Conservation (phyloP, 306 rosid genomes). For the Inga leiocalycina region DNA sequence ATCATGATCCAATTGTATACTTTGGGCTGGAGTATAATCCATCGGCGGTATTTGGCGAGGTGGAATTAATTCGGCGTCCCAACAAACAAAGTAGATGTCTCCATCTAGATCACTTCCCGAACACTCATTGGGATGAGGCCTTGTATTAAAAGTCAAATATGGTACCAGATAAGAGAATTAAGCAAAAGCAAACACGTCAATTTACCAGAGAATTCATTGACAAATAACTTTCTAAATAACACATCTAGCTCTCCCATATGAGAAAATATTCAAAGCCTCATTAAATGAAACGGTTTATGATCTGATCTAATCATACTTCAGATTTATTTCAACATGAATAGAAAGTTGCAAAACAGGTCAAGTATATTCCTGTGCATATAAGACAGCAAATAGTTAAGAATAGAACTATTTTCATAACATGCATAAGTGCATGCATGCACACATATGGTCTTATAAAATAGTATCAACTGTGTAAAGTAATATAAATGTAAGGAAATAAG, state of each 20-base stretch:
- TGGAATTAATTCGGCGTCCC: conserved; percentile 78
- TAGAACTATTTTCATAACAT: neutral
- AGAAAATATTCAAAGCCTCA: neutral
- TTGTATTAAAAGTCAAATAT: conserved; percentile 31
- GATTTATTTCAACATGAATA: neutral
- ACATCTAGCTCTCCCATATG: neutral
- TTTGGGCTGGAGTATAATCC: conserved; percentile 68
- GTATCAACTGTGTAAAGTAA: neutral
- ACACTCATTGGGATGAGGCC: conserved; percentile 94
- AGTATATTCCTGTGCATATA: neutral
- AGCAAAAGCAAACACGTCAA: neutral
- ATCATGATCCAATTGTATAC: conserved; percentile 45
- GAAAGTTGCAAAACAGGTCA: neutral
- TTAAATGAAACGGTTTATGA: neutral
- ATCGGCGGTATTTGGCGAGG: conserved; percentile 44
- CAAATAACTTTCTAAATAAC: neutral
- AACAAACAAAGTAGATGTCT: conserved; percentile 72
- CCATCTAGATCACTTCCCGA: conserved; percentile 93
- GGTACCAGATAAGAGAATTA: conserved; percentile 14
- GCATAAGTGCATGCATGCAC: neutral
- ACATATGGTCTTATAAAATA: neutral
- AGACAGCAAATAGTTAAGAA: neutral
- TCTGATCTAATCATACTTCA: neutral
- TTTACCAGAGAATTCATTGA: neutral
- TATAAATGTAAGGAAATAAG: conserved; percentile 22